These are phyloP conservation scores for Pseudogymnoascus sp. DNA, from an alignment of 2,329 filamentous ascomycete genomes.

Conservation along the genomic window DNA sequence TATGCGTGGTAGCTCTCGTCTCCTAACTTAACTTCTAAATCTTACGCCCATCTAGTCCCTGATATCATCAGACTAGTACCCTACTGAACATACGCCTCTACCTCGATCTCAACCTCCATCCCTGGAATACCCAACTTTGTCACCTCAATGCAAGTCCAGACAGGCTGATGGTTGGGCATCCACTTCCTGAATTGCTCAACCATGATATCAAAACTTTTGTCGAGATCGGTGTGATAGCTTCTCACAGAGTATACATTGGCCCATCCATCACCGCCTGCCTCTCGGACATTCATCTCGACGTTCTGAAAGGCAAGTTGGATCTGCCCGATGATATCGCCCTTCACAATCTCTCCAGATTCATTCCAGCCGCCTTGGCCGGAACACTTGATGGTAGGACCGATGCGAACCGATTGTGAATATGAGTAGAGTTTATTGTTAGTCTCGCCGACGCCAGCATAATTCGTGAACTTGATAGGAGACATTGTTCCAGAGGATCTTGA, in stretches of 20 bases:
- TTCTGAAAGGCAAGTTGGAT: constrained; percentile 20
- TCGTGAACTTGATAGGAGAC: neutral
- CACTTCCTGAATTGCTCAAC: constrained; percentile 17
- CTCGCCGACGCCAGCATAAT: neutral
- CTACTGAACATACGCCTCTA: constrained; percentile 18
- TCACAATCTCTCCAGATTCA: constrained; percentile 13
- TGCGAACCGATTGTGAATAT: constrained; percentile 24
- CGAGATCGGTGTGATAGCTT: constrained; percentile 20
- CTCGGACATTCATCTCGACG: constrained; percentile 17
- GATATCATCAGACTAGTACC: too few species aligned
- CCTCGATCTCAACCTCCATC: constrained; percentile 43
- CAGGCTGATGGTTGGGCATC: constrained; percentile 19
- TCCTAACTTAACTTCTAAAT: too few species aligned
- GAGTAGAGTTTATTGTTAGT: neutral
- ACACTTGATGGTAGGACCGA: constrained; percentile 21
- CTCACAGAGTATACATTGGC: constrained; percentile 16
- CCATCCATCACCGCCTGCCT: constrained; percentile 11
- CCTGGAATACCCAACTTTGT: constrained; percentile 37
- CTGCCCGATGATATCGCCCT: constrained; percentile 13
- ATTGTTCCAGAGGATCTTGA: too few species aligned
- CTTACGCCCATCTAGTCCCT: too few species aligned
- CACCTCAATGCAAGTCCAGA: constrained; percentile 25
- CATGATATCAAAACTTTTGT: constrained; percentile 17
- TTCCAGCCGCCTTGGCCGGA: constrained; percentile 25
- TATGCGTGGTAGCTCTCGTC: too few species aligned